phyloP scores from a whole-genome alignment of 805 yeast genomes.

The Lachancea cidri region DNA sequence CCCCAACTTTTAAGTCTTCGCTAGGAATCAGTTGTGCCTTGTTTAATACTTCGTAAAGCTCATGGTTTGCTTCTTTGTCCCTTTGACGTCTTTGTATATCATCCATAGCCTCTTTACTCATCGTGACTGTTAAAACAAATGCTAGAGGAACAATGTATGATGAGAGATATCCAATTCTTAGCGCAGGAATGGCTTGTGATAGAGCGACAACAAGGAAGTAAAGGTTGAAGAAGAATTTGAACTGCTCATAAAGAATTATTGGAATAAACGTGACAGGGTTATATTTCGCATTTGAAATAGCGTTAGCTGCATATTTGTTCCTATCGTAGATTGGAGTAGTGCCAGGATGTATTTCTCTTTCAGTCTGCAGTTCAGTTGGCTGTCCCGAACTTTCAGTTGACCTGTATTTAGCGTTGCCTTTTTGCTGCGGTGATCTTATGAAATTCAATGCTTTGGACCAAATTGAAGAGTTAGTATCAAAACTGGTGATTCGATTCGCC shows the following conservation, averaged over 20 bases:
- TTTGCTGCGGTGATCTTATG: constrained; percentile 9
- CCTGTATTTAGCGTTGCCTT: constrained; percentile 3
- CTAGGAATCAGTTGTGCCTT: constrained; percentile 42
- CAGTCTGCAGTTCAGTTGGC: constrained; percentile 29
- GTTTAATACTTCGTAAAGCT: constrained; percentile 67
- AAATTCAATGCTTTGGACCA: constrained; percentile 15
- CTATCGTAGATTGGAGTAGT: constrained; percentile 35
- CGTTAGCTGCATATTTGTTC: constrained; percentile 54
- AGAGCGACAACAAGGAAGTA: constrained; percentile 90
- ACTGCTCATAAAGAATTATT: constrained; percentile 85
- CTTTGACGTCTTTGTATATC: constrained; percentile 87
- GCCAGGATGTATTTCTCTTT: constrained; percentile 41
- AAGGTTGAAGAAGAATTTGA: constrained; percentile 91
- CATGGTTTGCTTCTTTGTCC: constrained; percentile 84
- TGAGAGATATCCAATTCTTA: constrained; percentile 88
- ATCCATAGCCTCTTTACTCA: constrained; percentile 93
- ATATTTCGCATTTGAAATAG: constrained; percentile 91
- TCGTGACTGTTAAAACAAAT: constrained; percentile 86
- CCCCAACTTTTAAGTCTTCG: constrained; percentile 76
- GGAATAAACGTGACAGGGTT: constrained; percentile 86
- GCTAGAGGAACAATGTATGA: constrained; percentile 92
- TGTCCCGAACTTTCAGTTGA: constrained; percentile 12
- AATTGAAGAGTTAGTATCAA: constrained; percentile 2
- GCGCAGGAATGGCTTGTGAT: constrained; percentile 83
- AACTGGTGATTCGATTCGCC: not conserved